phyloP scores from a whole-genome alignment of 2,329 filamentous ascomycete species.

The Teratosphaeriaceae sp. region DNA sequence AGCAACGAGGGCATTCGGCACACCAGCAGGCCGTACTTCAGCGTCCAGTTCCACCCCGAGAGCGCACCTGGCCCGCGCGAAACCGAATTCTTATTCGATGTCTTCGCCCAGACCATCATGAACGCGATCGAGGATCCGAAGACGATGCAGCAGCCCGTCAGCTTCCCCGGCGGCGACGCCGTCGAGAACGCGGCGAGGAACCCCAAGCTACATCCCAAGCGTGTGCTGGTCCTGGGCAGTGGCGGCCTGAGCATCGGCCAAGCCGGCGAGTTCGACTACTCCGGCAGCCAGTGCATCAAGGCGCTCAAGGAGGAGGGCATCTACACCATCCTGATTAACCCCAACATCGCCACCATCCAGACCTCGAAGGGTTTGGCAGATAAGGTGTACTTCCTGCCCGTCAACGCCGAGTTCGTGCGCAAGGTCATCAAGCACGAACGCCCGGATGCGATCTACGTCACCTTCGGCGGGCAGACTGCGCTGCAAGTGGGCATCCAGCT shows the following conservation, averaged over 20 bases:
- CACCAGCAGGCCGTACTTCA: slow-evolving; percentile 80
- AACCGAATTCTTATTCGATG: slow-evolving; percentile 94
- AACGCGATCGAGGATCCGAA: slow-evolving; percentile 61
- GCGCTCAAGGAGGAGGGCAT: slow-evolving; percentile 96
- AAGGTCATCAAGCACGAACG: slow-evolving; percentile 95
- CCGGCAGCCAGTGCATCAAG: slow-evolving; percentile 96
- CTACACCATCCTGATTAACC: slow-evolving; percentile 97
- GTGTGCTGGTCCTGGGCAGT: slow-evolving; percentile 88
- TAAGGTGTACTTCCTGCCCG: slow-evolving; percentile 97
- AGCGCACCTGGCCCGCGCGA: slow-evolving; percentile 92
- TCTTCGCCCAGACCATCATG: slow-evolving; percentile 82
- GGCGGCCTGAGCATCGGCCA: slow-evolving; percentile 96
- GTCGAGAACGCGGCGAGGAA: slow-evolving; percentile 71
- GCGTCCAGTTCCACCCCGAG: slow-evolving; percentile 98
- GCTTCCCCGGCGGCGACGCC: slow-evolving; percentile 77
- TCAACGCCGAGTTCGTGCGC: slow-evolving; percentile 93
- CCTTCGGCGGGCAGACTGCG: slow-evolving; percentile 95
- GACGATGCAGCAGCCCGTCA: slow-evolving; percentile 65
- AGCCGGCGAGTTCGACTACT: slow-evolving; percentile 98
- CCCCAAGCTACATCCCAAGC: slow-evolving; percentile 80
- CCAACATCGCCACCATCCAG: slow-evolving; percentile 98
- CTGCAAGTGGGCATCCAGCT: slow-evolving; percentile 95
- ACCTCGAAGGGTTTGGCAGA: slow-evolving; percentile 96
- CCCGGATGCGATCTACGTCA: slow-evolving; percentile 94
- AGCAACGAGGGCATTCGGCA: slow-evolving; percentile 98